Conservation (phyloP, 1,284 basidiomycete genomes). For the Ganoderma lucidum region DNA sequence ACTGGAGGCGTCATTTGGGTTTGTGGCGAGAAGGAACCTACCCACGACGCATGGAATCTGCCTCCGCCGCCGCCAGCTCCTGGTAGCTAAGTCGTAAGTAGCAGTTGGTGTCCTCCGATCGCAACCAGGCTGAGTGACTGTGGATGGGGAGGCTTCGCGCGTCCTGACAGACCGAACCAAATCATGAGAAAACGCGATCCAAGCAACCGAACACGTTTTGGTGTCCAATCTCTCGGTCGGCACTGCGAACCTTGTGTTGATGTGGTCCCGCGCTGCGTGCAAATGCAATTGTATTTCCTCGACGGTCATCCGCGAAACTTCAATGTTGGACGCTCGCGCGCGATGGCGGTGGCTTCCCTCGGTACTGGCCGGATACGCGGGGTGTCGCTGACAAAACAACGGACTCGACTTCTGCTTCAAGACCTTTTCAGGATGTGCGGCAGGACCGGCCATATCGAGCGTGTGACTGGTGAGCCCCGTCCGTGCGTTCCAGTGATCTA, state of each 20-base stretch:
- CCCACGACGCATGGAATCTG: not conserved
- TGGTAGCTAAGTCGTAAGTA: not conserved
- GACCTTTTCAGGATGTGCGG: not conserved
- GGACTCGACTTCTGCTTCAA: not conserved
- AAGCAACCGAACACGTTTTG: not conserved
- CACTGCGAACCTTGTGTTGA: not conserved
- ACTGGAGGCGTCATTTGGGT: not conserved
- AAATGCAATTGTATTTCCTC: slow-evolving; percentile 1
- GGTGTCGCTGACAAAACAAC: not conserved
- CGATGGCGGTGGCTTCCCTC: not conserved
- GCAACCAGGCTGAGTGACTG: slow-evolving; percentile 33
- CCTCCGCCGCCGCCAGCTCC: not conserved
- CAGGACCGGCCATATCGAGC: slow-evolving; percentile 4
- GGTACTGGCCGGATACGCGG: not conserved
- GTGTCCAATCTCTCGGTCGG: not conserved
- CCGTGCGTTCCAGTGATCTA: not conserved
- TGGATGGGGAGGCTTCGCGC: slow-evolving; percentile 18
- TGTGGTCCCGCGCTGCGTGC: not conserved
- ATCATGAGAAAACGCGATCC: not conserved
- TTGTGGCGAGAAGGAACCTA: slow-evolving; percentile 2
- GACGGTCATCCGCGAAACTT: slow-evolving; percentile 3
- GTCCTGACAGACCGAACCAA: slow-evolving; percentile 22
- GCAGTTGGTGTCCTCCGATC: slow-evolving; percentile 14
- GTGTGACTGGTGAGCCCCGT: slow-evolving; percentile 2
- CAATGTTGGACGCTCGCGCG: slow-evolving; percentile 3